Evolutionary conservation across 2,329 filamentous ascomycete species (phyloP).

Genomic region (Pleurostoma richardsiae): DNA sequence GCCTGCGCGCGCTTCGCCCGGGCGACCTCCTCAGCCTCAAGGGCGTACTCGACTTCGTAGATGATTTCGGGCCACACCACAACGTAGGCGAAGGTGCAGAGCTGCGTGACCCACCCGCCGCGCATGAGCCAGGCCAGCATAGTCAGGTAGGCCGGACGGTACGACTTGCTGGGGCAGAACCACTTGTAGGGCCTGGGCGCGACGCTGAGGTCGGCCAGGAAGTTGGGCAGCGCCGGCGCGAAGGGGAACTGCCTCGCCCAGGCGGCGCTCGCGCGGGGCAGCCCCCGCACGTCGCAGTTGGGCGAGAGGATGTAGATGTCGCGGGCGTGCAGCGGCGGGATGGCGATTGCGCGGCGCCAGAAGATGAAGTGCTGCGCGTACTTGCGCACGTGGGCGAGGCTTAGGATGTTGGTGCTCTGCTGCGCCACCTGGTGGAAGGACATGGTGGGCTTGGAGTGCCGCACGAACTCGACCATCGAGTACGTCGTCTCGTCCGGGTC

Average conservation of each 20-base stretch:
- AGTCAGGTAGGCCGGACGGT: slow-evolving; percentile 80
- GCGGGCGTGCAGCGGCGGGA: slow-evolving; percentile 82
- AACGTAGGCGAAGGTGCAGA: slow-evolving; percentile 88
- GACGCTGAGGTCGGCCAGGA: slow-evolving; percentile 77
- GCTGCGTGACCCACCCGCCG: slow-evolving; percentile 87
- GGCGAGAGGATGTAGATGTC: slow-evolving; percentile 91
- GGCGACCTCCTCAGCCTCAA: slow-evolving; percentile 59
- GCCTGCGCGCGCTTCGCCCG: slow-evolving; percentile 19
- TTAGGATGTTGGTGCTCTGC: slow-evolving; percentile 58
- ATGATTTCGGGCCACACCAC: slow-evolving; percentile 79
- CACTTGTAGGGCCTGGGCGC: slow-evolving; percentile 77
- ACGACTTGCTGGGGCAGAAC: slow-evolving; percentile 81
- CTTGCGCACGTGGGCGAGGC: slow-evolving; percentile 74
- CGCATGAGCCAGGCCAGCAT: slow-evolving; percentile 93
- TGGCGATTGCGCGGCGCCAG: slow-evolving; percentile 88
- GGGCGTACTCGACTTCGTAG: slow-evolving; percentile 68
- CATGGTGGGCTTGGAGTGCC: slow-evolving; percentile 64
- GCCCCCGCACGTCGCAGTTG: slow-evolving; percentile 71
- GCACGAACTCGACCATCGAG: slow-evolving; percentile 76
- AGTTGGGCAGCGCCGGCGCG: slow-evolving; percentile 76
- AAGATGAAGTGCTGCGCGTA: slow-evolving; percentile 92
- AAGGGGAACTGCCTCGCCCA: slow-evolving; percentile 80
- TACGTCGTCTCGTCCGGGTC: slow-evolving; percentile 72
- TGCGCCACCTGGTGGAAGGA: slow-evolving; percentile 68
- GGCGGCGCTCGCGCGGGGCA: slow-evolving; percentile 62